Evolutionary conservation across 306 rosid species (phyloP).

Genomic region (Erythrophleum fordii): DNA sequence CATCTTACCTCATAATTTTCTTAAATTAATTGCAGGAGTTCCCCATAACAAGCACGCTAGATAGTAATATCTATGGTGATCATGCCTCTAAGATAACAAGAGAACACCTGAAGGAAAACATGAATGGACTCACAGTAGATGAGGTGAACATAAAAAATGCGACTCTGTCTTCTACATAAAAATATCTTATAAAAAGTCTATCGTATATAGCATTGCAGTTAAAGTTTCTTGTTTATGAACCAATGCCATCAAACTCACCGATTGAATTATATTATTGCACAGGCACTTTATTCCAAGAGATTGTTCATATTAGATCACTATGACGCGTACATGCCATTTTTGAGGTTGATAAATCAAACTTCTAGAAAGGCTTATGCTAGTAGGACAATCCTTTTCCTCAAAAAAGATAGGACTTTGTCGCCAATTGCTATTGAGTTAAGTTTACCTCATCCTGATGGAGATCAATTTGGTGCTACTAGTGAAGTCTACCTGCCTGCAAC

Average conservation of each 20-base stretch:
- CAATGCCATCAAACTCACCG: not conserved
- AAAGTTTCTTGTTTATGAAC: not conserved
- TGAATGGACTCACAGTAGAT: constrained; percentile 54
- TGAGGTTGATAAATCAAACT: constrained; percentile 56
- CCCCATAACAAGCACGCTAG: constrained; percentile 66
- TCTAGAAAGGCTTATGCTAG: constrained; percentile 61
- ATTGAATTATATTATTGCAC: not conserved
- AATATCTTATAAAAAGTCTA: not conserved
- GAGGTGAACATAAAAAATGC: constrained; percentile 46
- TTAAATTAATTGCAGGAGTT: constrained; percentile 54
- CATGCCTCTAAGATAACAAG: constrained; percentile 57
- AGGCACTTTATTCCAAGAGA: constrained; percentile 55
- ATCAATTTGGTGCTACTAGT: constrained; percentile 52
- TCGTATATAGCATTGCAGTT: not conserved
- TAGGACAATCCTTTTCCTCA: constrained; percentile 71
- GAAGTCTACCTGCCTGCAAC: constrained; percentile 52
- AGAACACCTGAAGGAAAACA: constrained; percentile 44
- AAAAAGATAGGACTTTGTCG: constrained; percentile 61
- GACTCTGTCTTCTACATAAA: not conserved
- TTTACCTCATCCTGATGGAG: constrained; percentile 61
- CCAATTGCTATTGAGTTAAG: constrained; percentile 82
- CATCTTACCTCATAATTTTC: not conserved
- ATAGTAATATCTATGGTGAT: constrained; percentile 55
- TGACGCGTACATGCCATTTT: constrained; percentile 62
- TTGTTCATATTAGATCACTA: constrained; percentile 72